A percentile compares a stretch with the other conserved stretches of the same genome.
Conservation (phyloP, 1,139 yeast genomes). For the Hansenula lynferdii region DNA sequence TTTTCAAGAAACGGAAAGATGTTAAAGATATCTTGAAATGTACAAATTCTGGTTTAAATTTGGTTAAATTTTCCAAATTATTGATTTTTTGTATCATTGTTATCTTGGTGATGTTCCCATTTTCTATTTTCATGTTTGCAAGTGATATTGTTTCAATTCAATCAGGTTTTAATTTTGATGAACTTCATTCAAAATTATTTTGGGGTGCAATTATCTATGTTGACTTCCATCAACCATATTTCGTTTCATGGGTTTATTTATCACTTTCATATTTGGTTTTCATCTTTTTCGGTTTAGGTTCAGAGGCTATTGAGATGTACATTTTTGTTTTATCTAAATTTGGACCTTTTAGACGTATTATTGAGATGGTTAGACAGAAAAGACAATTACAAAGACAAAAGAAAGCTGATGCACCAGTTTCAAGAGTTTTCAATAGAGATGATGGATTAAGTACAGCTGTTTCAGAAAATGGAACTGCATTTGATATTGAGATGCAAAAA, state of each 20-base stretch:
- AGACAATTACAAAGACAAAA: constrained; percentile 8
- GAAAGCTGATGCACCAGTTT: constrained; percentile 22
- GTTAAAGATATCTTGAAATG: constrained; percentile 69
- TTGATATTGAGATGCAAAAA: constrained; percentile 22
- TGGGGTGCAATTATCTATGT: constrained; percentile 41
- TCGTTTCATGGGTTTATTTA: constrained; percentile 46
- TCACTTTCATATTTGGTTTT: constrained; percentile 60
- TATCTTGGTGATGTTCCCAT: constrained; percentile 60
- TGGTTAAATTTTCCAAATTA: constrained; percentile 61
- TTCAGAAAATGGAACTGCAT: constrained; percentile 9
- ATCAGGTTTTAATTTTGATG: constrained; percentile 34
- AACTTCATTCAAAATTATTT: constrained; percentile 33
- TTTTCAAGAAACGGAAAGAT: constrained; percentile 56
- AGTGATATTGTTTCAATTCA: constrained; percentile 30
- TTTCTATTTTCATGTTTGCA: constrained; percentile 48
- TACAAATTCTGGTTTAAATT: constrained; percentile 70
- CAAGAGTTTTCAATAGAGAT: constrained; percentile 11
- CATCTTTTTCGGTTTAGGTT: constrained; percentile 71
- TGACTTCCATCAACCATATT: constrained; percentile 28
- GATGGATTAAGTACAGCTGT: constrained; percentile 2
- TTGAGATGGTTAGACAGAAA: constrained; percentile 19
- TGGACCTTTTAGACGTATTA: constrained; percentile 29
- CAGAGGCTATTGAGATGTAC: constrained; percentile 66
- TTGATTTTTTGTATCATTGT: constrained; percentile 61
- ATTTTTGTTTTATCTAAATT: constrained; percentile 26